A percentile compares a stretch with the other conserved stretches of the same genome.
phyloP scores from a whole-genome alignment of 106 monocot genomes.

The Dendrobium huoshanense region DNA sequence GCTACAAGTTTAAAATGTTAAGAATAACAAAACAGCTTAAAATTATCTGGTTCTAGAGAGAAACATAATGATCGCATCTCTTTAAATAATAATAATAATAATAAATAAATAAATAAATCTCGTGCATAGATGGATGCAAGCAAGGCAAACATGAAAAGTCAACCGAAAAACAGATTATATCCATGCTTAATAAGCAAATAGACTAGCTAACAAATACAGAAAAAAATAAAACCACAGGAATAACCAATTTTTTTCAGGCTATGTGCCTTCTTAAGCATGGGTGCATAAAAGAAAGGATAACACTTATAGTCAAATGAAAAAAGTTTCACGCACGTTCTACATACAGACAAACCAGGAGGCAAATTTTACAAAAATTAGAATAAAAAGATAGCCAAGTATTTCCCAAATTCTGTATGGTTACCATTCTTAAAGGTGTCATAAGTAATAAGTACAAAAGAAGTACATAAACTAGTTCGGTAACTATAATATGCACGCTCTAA shows the following conservation, averaged over 20 bases:
- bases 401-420: not conserved
- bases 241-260: not conserved
- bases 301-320: not conserved
- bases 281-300: not conserved
- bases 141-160: not conserved
- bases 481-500: not conserved
- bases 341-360: no score
- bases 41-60: not conserved
- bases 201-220: not conserved
- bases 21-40: not conserved
- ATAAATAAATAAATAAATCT: not conserved
- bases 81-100: not conserved
- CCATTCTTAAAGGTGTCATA: not conserved
- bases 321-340: no score
- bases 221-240: not conserved
- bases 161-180: not conserved
- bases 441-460: not conserved
- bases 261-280: not conserved
- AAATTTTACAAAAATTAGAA: no score
- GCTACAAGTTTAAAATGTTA: slow-evolving; percentile 29
- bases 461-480: not conserved
- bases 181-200: not conserved
- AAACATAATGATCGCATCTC: not conserved
- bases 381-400: not conserved
- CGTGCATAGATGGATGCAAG: not conserved